Percentiles rank a stretch among this genome's conserved stretches.
Evolutionary conservation across 371 early-diverging fungal species (phyloP).

Genomic region (Modicella reniformis): DNA sequence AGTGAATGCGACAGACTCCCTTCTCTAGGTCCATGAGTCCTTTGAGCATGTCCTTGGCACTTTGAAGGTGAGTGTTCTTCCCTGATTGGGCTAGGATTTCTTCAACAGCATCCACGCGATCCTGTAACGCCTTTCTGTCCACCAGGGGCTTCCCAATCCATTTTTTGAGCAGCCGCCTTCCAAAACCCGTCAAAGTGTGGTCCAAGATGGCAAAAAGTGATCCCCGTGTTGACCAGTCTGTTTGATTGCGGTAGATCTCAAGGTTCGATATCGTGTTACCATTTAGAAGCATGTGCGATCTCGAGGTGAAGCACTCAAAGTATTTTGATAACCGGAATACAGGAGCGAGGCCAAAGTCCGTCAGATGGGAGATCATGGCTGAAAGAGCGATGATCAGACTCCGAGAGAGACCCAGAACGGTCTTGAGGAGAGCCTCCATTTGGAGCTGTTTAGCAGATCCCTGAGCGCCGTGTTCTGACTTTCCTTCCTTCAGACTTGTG

Average conservation of each 20-base stretch:
- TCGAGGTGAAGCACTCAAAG: conserved; percentile 73
- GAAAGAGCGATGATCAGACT: conserved; percentile 57
- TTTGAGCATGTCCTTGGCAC: conserved; percentile 48
- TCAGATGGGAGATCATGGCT: conserved; percentile 69
- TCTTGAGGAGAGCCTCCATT: conserved; percentile 45
- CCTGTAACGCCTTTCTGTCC: conserved; percentile 64
- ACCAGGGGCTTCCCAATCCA: conserved; percentile 85
- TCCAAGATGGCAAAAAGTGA: conserved; percentile 74
- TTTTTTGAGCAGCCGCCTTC: conserved; percentile 77
- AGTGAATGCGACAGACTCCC: conserved; percentile 77
- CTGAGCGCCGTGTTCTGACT: neutral
- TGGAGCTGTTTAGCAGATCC: conserved; percentile 14
- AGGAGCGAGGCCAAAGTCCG: conserved; percentile 69
- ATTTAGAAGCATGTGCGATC: conserved; percentile 79
- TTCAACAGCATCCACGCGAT: conserved; percentile 77
- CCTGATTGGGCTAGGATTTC: conserved; percentile 60
- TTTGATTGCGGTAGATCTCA: conserved; percentile 77
- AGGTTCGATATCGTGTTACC: conserved; percentile 80
- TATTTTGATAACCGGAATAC: conserved; percentile 66
- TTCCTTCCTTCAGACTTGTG: conserved; percentile 32
- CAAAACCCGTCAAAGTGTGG: conserved; percentile 78
- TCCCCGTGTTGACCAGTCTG: conserved; percentile 62
- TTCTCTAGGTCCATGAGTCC: conserved; percentile 80
- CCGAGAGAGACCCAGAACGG: conserved; percentile 38
- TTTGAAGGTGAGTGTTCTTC: conserved; percentile 42